Conservation (phyloP, 2,329 filamentous ascomycete genomes). For the Hawksworthiomyces lignivorus region DNA sequence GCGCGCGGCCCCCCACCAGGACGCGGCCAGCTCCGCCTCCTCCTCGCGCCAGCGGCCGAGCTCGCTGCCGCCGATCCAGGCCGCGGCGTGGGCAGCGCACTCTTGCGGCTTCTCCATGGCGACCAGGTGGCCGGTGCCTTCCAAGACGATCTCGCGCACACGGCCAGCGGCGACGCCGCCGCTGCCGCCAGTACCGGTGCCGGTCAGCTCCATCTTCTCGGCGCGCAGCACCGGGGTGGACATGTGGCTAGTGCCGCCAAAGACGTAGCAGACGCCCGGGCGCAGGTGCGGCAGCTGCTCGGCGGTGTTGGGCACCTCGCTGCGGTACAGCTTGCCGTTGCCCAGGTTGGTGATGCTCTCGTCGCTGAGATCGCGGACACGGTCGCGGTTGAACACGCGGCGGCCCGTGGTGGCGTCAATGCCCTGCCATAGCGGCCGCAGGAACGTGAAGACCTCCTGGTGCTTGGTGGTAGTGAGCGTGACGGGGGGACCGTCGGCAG, state of each 20-base stretch:
- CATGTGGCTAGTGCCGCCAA: slow-evolving; percentile 53
- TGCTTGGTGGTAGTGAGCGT: slow-evolving; percentile 78
- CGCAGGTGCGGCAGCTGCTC: slow-evolving; percentile 50
- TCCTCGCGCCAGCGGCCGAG: slow-evolving; percentile 49
- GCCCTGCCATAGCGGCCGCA: slow-evolving; percentile 51
- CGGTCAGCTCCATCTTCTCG: slow-evolving; percentile 58
- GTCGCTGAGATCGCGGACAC: slow-evolving; percentile 39
- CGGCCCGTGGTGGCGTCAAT: slow-evolving; percentile 27
- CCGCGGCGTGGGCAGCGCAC: slow-evolving; percentile 53
- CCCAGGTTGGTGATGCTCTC: slow-evolving; percentile 25
- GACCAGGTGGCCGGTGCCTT: slow-evolving; percentile 68
- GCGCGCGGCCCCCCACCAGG: slow-evolving; percentile 47
- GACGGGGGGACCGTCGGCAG: slow-evolving; percentile 31
- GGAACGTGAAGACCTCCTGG: slow-evolving; percentile 76
- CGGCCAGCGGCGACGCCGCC: slow-evolving; percentile 56
- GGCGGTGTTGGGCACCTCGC: slow-evolving; percentile 53
- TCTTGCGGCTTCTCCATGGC: slow-evolving; percentile 69
- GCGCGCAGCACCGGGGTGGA: slow-evolving; percentile 41
- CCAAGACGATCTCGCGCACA: slow-evolving; percentile 58
- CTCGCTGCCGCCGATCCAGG: slow-evolving; percentile 50
- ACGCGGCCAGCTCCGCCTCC: slow-evolving; percentile 43
- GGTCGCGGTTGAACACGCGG: slow-evolving; percentile 31
- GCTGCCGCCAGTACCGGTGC: slow-evolving; percentile 58
- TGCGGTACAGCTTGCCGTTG: slow-evolving; percentile 55
- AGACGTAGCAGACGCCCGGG: slow-evolving; percentile 61